Base-by-base conservation (phyloP, 192 early-diverging fungal species). In the Rhizophlyctis rosea region DNA sequence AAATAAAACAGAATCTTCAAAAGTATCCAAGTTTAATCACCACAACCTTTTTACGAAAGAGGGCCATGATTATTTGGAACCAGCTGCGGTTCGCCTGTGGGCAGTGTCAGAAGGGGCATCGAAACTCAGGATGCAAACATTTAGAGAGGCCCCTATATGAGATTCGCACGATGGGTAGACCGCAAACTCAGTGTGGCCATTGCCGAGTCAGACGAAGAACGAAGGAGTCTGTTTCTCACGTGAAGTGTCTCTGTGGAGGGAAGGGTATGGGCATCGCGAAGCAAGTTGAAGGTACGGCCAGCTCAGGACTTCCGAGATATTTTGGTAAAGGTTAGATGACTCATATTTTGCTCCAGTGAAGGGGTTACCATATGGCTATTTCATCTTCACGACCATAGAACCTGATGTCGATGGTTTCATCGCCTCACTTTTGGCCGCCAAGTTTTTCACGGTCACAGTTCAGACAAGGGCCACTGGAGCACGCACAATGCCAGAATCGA, bases 21-120 rank as follows among this genome's bases (percentile, higher is more conserved):
- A n/a, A n/a, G n/a, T n/a, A n/a, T n/a, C n/a, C n/a, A n/a, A n/a
- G n/a, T n/a, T n/a, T n/a, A n/a, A n/a, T n/a, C n/a, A n/a, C n/a
- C n/a, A n/a, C n/a, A n/a, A n/a, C n/a, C n/a, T n/a, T n/a, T n/a
- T n/a, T n/a, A n/a, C n/a, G n/a, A n/a, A n/a, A n/a, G n/a, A n/a
- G n/a, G n/a, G n/a, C n/a, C n/a, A n/a, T n/a, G n/a, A n/a, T n/a
- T n/a, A n/a, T n/a, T n/a, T n/a, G n/a, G n/a, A n/a, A n/a, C n/a
- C n/a, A n/a, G n/a, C n/a, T n/a, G n/a, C n/a, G n/a, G 34, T 68
- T 68, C 34, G 67, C 67, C 21, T 68, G 67, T 48, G 53, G 62
- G 47, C 30, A 54, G 23, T 68, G 67, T 23, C 67, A 68, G 53
- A 61, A 47, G 34, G 67, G 67, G n/a, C 67, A 68, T 39, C 18